Percentiles rank a stretch among this genome's conserved stretches.
Conservation (phyloP, 2,329 filamentous ascomycete species). For the Colletotrichum horii region DNA sequence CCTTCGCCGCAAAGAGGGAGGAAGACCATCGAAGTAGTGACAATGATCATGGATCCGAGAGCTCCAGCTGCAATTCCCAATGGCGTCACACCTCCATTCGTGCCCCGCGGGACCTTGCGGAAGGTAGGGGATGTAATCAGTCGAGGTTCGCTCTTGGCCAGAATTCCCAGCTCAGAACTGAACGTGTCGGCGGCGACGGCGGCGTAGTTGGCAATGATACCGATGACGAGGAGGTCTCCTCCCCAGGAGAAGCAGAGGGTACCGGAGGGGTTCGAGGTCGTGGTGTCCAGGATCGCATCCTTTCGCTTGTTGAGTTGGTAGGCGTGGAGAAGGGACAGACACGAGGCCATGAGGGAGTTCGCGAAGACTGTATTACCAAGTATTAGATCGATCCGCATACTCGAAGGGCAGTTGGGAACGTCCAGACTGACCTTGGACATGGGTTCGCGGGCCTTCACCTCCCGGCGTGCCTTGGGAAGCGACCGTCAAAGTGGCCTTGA, state of each 20-base stretch:
- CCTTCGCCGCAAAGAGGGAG: slow-evolving; percentile 70
- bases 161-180: slow-evolving; percentile 91
- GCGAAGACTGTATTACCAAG: slow-evolving; percentile 67
- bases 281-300: slow-evolving; percentile 40
- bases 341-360: slow-evolving; percentile 81
- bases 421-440: slow-evolving; percentile 71
- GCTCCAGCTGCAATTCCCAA: slow-evolving; percentile 76
- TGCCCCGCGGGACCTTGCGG: slow-evolving; percentile 83
- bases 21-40: slow-evolving; percentile 68
- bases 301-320: slow-evolving; percentile 60
- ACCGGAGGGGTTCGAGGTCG: slow-evolving; percentile 36
- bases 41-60: slow-evolving; percentile 74
- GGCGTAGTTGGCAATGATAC: slow-evolving; percentile 83
- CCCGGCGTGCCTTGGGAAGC: slow-evolving; percentile 74
- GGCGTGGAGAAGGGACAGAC: slow-evolving; percentile 64
- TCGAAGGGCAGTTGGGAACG: background rate
- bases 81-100: slow-evolving; percentile 88
- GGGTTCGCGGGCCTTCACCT: slow-evolving; percentile 82
- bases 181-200: slow-evolving; percentile 93
- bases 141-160: slow-evolving; percentile 76
- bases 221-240: slow-evolving; percentile 67
- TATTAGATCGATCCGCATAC: background rate
- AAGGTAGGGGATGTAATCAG: slow-evolving; percentile 83
- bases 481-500: slow-evolving; percentile 83
- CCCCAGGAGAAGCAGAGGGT: slow-evolving; percentile 64